Conservation (phyloP, 257 asterid species). For the Gentiana macrophylla region DNA sequence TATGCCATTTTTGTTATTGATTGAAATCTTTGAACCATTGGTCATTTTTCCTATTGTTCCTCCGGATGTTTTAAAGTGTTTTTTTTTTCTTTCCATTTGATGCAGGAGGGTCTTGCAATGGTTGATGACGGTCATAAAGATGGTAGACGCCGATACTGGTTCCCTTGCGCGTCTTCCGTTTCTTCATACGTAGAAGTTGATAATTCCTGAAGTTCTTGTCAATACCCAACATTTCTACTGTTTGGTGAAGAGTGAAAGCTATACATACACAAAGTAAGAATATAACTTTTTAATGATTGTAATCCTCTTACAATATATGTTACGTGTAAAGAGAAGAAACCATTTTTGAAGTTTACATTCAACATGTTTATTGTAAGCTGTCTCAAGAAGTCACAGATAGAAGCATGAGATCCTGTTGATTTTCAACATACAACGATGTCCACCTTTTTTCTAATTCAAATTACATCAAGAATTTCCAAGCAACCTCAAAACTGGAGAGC, state of each 20-base stretch:
- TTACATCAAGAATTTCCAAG: too few relatives aligned
- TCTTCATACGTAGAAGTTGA: conserved; percentile 48
- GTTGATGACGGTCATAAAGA: conserved; percentile 79
- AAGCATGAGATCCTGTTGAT: too few relatives aligned
- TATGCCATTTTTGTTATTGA: not conserved
- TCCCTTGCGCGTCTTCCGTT: conserved; percentile 66
- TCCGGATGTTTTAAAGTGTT: not conserved
- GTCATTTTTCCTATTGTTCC: not conserved
- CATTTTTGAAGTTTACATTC: too few relatives aligned
- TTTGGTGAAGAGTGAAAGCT: not conserved
- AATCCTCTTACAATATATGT: not conserved
- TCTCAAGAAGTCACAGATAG: too few relatives aligned
- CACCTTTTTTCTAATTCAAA: too few relatives aligned
- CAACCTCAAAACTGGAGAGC: too few relatives aligned
- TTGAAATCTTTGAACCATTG: not conserved
- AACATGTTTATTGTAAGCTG: too few relatives aligned
- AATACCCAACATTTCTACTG: too few relatives aligned
- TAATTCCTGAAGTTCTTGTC: conserved; percentile 17
- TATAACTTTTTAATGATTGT: not conserved
- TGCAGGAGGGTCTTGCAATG: conserved; percentile 90
- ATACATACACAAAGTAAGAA: not conserved
- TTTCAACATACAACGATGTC: too few relatives aligned
- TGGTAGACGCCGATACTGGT: conserved; percentile 75
- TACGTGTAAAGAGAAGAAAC: not conserved
- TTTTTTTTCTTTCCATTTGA: conserved; percentile 4